Base-by-base conservation (phyloP, 805 yeast species). In the Ogataea pignaliae region DNA sequence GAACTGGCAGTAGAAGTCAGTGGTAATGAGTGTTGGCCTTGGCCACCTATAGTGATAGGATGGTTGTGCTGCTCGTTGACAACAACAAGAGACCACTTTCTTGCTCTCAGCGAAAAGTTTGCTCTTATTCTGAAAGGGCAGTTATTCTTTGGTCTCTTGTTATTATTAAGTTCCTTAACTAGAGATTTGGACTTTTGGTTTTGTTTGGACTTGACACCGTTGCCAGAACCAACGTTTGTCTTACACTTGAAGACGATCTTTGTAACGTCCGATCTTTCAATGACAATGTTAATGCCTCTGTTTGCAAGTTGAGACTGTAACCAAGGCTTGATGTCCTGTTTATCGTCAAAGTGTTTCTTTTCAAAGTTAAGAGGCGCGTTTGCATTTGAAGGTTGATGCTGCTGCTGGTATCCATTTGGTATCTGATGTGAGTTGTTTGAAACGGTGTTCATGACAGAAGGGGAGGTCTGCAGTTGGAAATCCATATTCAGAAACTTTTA, bases 81-180 rank as follows among this genome's bases (percentile, higher is more conserved):
- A 14, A 82, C 76, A 16, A 78, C 83, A 29, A 82, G 65, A 13
- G 78, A 67, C 88, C 88, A 82, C 43, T 66, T 63, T 46, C 70
- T 65, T 31, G 75, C 68, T 47, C 79, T 64, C 10, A 76, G 50
- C 1, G 82, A 75, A 53, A 66, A 79, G 50, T 82, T 80, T 2
- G 87, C 87, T 43, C 88, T 61, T 36, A 82, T 71, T 57, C 83
- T 68, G 55, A 82, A 82, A 2, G 87, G 87, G 55, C 88, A 82
- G 31, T 42, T 47, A 29, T 40, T 41, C 17, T 70, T 68, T 12
- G 65, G 65, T 37, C 49, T 50, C 39, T 52, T 55, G 13, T 37
- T 30, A 10, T 21, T 11, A 7, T 21, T 21, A 7, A 21, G 26
- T n/a, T 48, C 55, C 29, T 53, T 56, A 11, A 39, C 15, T 2